Evolutionary conservation across 768 basidiomycete genomes (phyloP), one percentile per base, ranked within the genome.

Genomic region (Strobilomyces dryophilus): DNA sequence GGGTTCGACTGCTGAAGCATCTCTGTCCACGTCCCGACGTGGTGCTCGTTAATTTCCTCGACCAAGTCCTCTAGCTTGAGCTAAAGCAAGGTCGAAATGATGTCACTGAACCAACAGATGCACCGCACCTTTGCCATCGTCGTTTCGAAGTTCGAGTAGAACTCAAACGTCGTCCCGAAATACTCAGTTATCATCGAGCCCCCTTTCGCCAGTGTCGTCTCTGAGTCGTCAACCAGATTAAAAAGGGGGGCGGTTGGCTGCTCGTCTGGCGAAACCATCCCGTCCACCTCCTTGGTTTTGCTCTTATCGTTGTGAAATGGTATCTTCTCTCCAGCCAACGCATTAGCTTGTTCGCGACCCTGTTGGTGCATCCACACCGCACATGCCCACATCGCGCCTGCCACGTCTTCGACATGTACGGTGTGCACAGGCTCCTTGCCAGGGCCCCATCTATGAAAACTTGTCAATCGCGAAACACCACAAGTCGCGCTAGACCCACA

Each of bases 41-140:
- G 91, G 45, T 83, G 80, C 63, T 92, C 89, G 63, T 92, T 93
- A 62, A 91, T 88, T 45, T 90, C 87, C 63, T 92, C 88, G 8
- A 91, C 79, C 37, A 79, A 68, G 57, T 90, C 87, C 49, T 89
- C 85, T 26, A 81, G 74, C 42, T 74, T 77, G 59, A 88, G 72
- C 85, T 89, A 61, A 24, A 29, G 14, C 29, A 5, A 18, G 1
- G 18, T 57, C 31, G 62, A 37, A 17, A 43, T 8, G 32, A 37
- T 20, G 48, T 29, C 15, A 47, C 34, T 15, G 5, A 51, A n/a
- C 12, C 17, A 34, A 49, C 4, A 37, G 62, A 68, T 8, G 12
- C 1, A 32, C 26, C 26, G 15, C 54, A 83, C 89, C 77, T 85
- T 88, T 46, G 87, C 79, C 39, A 84, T 64, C 3, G 85, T 78